Evolutionary conservation across 257 asterid genomes (phyloP).

Genomic region (Fraxinus americana): DNA sequence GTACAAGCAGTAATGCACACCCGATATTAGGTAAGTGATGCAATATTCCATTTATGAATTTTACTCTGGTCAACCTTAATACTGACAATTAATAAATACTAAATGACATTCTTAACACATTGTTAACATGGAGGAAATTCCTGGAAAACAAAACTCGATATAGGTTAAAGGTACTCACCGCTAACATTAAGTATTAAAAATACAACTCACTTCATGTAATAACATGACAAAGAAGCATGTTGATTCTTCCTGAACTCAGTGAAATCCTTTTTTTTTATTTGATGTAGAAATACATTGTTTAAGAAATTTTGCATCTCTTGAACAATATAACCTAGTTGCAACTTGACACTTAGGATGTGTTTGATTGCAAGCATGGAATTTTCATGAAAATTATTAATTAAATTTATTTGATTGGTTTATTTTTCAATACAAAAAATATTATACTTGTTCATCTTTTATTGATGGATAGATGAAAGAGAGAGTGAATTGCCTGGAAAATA

Average conservation of each 20-base stretch:
- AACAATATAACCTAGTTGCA: background rate
- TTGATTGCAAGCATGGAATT: too few relatives aligned
- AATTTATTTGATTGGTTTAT: too few relatives aligned
- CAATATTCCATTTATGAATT: background rate
- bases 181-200: background rate
- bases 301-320: background rate
- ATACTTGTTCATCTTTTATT: too few relatives aligned
- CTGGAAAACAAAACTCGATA: background rate
- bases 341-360: too few relatives aligned
- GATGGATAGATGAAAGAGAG: too few relatives aligned
- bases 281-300: background rate
- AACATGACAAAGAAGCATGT: background rate
- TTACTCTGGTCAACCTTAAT: constrained; percentile 18
- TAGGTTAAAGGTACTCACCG: background rate
- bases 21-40: constrained; percentile 17
- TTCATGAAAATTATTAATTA: too few relatives aligned
- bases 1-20: background rate
- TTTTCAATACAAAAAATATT: too few relatives aligned
- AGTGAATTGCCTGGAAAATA: too few relatives aligned
- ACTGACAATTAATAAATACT: background rate
- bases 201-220: background rate
- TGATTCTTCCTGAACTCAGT: background rate
- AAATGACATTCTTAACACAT: background rate
- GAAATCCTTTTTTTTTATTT: background rate
- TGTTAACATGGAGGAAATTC: background rate